Conservation (phyloP, 2,329 filamentous ascomycete species). For the Orbilia brochopaga region DNA sequence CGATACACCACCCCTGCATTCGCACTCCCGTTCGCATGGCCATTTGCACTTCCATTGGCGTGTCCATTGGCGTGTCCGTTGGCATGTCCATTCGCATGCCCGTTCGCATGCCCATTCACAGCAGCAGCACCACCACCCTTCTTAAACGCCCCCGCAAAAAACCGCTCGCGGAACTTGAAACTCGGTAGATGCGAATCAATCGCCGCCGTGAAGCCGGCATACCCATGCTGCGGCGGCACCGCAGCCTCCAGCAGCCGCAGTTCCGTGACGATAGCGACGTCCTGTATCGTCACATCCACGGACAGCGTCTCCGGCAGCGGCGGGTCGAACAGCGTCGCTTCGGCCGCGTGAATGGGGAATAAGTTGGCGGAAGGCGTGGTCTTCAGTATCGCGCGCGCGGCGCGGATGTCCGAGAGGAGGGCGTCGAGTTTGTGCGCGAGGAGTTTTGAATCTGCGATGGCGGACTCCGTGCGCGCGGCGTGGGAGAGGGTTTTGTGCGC, state of each 20-base stretch:
- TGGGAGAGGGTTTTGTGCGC: slow-evolving; percentile 60
- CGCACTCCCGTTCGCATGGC: too few species aligned
- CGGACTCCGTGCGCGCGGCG: slow-evolving; percentile 59
- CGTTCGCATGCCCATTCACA: slow-evolving; percentile 1
- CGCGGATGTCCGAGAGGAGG: slow-evolving; percentile 26
- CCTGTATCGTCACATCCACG: slow-evolving; percentile 73
- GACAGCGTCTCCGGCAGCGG: slow-evolving; percentile 72
- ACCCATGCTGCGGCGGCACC: slow-evolving; percentile 15
- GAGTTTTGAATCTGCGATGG: slow-evolving; percentile 60
- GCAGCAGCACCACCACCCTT: slow-evolving; percentile 55
- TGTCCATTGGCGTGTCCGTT: too few species aligned
- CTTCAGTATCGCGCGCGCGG: slow-evolving; percentile 48
- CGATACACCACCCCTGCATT: slow-evolving; percentile 65
- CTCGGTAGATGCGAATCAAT: slow-evolving; percentile 35
- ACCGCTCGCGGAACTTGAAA: slow-evolving; percentile 52
- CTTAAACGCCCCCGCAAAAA: slow-evolving; percentile 53
- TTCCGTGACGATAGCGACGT: slow-evolving; percentile 72
- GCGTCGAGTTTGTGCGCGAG: slow-evolving; percentile 29
- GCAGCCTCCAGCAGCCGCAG: slow-evolving; percentile 71
- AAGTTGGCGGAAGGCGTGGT: slow-evolving; percentile 55
- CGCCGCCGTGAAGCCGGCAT: slow-evolving; percentile 27
- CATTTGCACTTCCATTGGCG: too few species aligned
- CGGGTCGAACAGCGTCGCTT: slow-evolving; percentile 65
- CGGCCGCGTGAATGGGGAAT: slow-evolving; percentile 55
- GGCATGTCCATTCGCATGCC: too few species aligned